Conservation (phyloP, 1,284 basidiomycete species). For the Blastosporella zonata region DNA sequence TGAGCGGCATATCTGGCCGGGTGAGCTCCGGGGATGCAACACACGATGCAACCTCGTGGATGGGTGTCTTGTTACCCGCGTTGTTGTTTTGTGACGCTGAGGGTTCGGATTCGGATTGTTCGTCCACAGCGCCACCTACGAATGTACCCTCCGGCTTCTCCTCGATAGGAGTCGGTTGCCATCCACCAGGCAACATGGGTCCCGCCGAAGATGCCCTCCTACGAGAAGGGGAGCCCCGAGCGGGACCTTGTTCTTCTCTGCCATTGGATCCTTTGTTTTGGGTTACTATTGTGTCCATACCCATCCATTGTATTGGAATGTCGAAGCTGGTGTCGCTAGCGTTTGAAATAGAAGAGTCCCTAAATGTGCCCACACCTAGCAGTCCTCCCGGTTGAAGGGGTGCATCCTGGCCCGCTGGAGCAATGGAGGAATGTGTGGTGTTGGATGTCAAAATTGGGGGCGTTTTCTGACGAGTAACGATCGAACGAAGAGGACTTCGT, state of each 20-base stretch:
- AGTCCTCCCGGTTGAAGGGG: conserved; percentile 21
- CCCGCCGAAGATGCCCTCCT: conserved; percentile 26
- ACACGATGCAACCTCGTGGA: conserved; percentile 46
- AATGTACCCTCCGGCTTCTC: conserved; percentile 33
- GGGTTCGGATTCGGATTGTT: neutral
- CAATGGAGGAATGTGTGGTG: neutral
- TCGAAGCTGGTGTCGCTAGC: conserved; percentile 42
- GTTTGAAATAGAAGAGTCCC: conserved; percentile 54
- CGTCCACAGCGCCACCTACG: conserved; percentile 6
- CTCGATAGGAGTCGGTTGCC: conserved; percentile 41
- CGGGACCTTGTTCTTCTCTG: conserved; percentile 16
- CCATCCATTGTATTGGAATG: conserved; percentile 53
- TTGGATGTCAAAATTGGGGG: conserved; percentile 25
- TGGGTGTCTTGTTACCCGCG: conserved; percentile 30
- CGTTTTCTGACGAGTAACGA: conserved; percentile 26
- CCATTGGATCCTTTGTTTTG: conserved; percentile 22
- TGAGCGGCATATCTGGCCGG: conserved; percentile 32
- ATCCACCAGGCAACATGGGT: conserved; percentile 40
- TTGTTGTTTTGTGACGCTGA: conserved; percentile 3
- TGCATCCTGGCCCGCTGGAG: neutral
- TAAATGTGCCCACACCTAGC: conserved; percentile 45
- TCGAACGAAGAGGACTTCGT: conserved; percentile 21
- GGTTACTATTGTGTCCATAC: conserved; percentile 30
- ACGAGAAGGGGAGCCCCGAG: neutral
- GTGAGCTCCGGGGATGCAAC: conserved; percentile 48